Conservation (phyloP, 495 filamentous ascomycete genomes). For the Darksidea phi region DNA sequence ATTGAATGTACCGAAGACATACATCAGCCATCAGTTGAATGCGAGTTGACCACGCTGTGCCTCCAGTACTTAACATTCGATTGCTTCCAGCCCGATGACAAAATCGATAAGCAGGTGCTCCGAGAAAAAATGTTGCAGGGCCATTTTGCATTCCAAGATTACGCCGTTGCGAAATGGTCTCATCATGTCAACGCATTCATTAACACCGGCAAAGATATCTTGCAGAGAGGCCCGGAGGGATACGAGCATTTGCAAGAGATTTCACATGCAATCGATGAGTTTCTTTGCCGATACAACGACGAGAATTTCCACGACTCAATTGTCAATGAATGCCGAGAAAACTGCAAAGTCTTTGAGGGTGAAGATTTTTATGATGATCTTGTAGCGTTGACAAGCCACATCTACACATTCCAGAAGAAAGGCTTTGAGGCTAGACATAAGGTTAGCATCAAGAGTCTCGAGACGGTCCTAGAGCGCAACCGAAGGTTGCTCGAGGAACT, state of each 20-base stretch:
- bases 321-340: constrained; percentile 3
- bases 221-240: neutral
- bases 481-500: constrained; percentile 39
- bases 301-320: constrained; percentile 5
- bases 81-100: constrained; percentile 36
- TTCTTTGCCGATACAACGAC: constrained; percentile 3
- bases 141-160: constrained; percentile 44
- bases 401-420: constrained; percentile 34
- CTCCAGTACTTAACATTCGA: constrained; percentile 44
- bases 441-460: constrained; percentile 35
- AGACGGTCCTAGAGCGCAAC: constrained; percentile 30
- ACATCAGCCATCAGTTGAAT: constrained; percentile 38
- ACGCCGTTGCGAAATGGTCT: constrained; percentile 45
- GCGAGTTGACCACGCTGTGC: constrained; percentile 42
- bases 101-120: constrained; percentile 27
- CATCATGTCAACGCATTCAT: constrained; percentile 39
- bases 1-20: constrained; percentile 36
- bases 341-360: constrained; percentile 15
- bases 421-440: constrained; percentile 31
- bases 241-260: neutral
- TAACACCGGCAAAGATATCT: constrained; percentile 12
- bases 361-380: constrained; percentile 30
- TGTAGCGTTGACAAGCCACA: constrained; percentile 32
- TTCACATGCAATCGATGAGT: constrained; percentile 9
- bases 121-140: constrained; percentile 31